Conservation (phyloP, 129 eudicot species). For the Calendula officinalis region DNA sequence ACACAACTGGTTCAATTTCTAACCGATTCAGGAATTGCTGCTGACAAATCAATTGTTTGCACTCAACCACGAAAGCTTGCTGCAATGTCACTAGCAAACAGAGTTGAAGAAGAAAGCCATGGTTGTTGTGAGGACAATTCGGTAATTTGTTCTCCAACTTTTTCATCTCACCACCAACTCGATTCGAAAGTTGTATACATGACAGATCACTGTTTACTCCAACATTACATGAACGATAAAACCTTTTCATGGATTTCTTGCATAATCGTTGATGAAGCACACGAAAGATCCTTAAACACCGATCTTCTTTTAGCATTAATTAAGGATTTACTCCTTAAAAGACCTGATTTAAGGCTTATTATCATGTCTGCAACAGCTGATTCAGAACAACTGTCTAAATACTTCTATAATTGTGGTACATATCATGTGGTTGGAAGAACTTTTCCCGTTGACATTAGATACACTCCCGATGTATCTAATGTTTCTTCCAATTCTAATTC, state of each 20-base stretch:
- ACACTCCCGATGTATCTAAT: constrained; percentile 47
- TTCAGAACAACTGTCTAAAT: constrained; percentile 68
- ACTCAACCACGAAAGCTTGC: constrained; percentile 98
- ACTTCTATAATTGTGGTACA: constrained; percentile 65
- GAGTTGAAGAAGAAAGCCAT: constrained; percentile 72
- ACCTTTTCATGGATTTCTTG: constrained; percentile 65
- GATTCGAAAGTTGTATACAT: constrained; percentile 56
- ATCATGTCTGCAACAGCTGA: constrained; percentile 97
- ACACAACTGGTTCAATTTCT: constrained; percentile 96
- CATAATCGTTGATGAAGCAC: constrained; percentile 93
- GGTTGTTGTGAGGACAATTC: constrained; percentile 57
- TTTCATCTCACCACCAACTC: constrained; percentile 44
- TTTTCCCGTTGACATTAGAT: constrained; percentile 77
- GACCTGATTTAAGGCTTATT: constrained; percentile 69
- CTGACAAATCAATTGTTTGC: constrained; percentile 63
- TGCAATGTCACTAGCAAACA: constrained; percentile 65
- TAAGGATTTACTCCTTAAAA: constrained; percentile 55
- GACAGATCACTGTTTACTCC: constrained; percentile 94
- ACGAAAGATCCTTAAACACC: constrained; percentile 89
- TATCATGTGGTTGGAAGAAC: constrained; percentile 74
- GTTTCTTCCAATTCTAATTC: constrained; percentile 18
- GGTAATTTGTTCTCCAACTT: constrained; percentile 43
- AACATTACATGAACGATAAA: constrained; percentile 73
- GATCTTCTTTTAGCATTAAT: constrained; percentile 82
- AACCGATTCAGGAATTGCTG: constrained; percentile 71